phyloP scores from a whole-genome alignment of 2,329 filamentous ascomycete genomes.

The Fusarium xyrophilum region DNA sequence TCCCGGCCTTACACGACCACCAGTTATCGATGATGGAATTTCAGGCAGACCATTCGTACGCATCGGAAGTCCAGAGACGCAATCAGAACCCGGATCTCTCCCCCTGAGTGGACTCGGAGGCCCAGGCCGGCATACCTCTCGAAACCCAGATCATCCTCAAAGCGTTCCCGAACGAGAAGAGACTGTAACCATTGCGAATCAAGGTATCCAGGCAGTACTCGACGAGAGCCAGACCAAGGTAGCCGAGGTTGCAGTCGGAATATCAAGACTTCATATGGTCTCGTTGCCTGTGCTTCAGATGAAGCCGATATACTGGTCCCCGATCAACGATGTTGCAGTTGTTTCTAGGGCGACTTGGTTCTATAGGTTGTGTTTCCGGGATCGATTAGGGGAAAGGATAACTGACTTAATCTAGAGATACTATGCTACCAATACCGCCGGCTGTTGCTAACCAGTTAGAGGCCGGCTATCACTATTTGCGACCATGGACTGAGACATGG shows the following conservation, averaged over 20 bases:
- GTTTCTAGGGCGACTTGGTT: constrained; percentile 95
- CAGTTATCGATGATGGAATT: constrained; percentile 56
- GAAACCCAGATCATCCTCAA: constrained; percentile 4
- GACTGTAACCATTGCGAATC: constrained; percentile 7
- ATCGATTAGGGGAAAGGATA: not conserved
- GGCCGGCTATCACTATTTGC: constrained; percentile 84
- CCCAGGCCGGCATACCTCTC: constrained; percentile 5
- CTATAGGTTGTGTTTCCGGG: constrained; percentile 64
- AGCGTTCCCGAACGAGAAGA: constrained; percentile 5
- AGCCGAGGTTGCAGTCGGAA: constrained; percentile 78
- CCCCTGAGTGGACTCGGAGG: constrained; percentile 1
- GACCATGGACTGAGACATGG: constrained; percentile 92
- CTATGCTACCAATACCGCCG: constrained; percentile 87
- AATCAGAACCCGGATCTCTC: constrained; percentile 28
- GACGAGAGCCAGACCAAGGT: constrained; percentile 39
- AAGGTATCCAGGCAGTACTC: not conserved
- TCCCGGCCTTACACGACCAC: constrained; percentile 30
- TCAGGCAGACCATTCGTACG: constrained; percentile 62
- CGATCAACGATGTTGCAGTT: constrained; percentile 83
- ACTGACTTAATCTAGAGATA: constrained; percentile 62
- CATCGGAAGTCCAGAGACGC: constrained; percentile 49
- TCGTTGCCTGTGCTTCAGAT: constrained; percentile 82
- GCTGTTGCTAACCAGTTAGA: constrained; percentile 91
- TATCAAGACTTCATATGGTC: constrained; percentile 90
- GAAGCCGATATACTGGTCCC: constrained; percentile 98